Base-by-base conservation (phyloP, 1,284 basidiomycete species). In the Sutorius eximius region DNA sequence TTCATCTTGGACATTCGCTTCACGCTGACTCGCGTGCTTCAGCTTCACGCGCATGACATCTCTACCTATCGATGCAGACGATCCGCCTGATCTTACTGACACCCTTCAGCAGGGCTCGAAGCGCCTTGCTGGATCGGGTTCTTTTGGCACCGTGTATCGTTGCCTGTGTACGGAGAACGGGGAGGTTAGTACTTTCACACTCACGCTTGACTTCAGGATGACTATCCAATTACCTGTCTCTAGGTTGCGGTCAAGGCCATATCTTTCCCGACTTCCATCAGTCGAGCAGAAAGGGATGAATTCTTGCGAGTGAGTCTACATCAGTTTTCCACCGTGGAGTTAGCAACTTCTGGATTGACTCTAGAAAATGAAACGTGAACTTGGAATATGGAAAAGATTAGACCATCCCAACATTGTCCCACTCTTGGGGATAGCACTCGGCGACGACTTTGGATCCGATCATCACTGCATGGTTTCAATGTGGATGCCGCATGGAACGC, bases 401-500 rank as follows among this genome's bases (percentile, higher is more conserved):
- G 27, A 44, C 1, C 51, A 59, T 10, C 42, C 27, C 5, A 43
- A 29, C 42, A 43, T 43, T 18, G 42, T 43, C 11, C 16, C n/a
- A 3, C 42, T 43, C 24, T 27, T 44, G 7, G 42, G 42, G 16
- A 29, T n/a, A n/a, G 42, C 42, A 9, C n/a, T 11, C 3, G 42
- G 42, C 3, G 27, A 44, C 4, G 27, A 29, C 9, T 45, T 45
- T 9, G 30, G 18, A 15, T 56, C 57, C 1, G 49, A 59, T 11
- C 12, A 51, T 49, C 38, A 47, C 1, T 58, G 57, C 47, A 47
- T 59, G 41, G 57, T 58, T 36, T 43, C 52, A 8, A 24, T 6
- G 53, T 59, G 52, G 57, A 59, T 59, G 58, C 30, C 53, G n/a
- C 15, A 34, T 18, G 57, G 52, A 34, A 59, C 57, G 1, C 57